These are phyloP conservation scores for Cutaneotrichosporon cutaneum DNA, from an alignment of 1,284 basidiomycete species.

Conservation along the genomic window DNA sequence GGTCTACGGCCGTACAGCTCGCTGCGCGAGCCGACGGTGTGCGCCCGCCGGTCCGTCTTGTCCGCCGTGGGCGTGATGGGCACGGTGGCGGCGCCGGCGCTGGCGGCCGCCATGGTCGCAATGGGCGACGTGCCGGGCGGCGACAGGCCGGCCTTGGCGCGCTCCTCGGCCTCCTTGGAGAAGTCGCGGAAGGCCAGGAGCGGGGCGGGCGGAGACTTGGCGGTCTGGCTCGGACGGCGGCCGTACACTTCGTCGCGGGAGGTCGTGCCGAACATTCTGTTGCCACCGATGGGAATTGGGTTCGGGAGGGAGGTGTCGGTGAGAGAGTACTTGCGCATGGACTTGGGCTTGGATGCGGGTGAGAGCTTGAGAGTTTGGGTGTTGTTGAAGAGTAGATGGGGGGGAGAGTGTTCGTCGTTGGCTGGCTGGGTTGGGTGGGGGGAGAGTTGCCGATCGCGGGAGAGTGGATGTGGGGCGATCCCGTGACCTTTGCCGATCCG, in stretches of 20 bases:
- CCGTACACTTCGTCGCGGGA: constrained; percentile 3
- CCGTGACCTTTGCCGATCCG: neutral
- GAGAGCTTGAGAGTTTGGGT: too few species aligned
- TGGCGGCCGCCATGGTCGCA: neutral
- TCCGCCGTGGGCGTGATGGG: neutral
- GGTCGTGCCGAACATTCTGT: constrained; percentile 1
- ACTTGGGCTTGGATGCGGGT: neutral
- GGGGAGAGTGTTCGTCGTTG: neutral
- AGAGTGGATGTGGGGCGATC: neutral
- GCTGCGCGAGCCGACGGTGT: neutral
- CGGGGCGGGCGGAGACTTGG: neutral
- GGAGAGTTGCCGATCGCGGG: too few species aligned
- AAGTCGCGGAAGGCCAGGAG: constrained; percentile 6
- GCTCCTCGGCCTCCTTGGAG: neutral
- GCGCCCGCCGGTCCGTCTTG: neutral
- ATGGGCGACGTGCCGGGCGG: neutral
- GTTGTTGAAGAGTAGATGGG: neutral
- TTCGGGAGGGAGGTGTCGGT: neutral
- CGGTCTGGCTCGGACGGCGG: neutral
- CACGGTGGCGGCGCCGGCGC: neutral
- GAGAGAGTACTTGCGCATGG: neutral
- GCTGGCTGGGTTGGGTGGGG: neutral
- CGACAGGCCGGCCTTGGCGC: neutral
- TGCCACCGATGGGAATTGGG: neutral
- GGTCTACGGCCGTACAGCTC: neutral